Base-by-base conservation (phyloP, 208 protist genomes). In the Trypanosoma melophagium region DNA sequence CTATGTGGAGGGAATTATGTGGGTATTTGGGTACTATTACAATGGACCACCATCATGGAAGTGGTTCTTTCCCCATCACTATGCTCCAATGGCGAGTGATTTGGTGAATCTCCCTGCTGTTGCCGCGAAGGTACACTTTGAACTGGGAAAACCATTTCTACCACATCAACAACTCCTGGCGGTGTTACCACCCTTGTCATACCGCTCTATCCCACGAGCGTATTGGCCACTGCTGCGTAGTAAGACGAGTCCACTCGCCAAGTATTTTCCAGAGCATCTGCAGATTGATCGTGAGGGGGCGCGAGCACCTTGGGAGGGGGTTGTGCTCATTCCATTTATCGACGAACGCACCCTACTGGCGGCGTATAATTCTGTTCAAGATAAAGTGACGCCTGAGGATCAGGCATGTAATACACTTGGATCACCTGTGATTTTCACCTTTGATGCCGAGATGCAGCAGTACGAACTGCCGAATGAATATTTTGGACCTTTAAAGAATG, bases 131-230 rank as follows among this genome's bases (percentile, higher is more conserved):
- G 77, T 92, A 0, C 57, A 77, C 14, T 96, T 97, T 69, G 77
- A 87, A 16, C 56, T 75, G 0, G 90, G 89, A 59, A 72, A 83
- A 79, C 90, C 90, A 22, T 96, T 97, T 74, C 68, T 92, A 8
- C 93, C 90, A 0, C 90, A 96, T 67, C 88, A 97, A 77, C 99
- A 99, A 90, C 89, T 99, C 42, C 90, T 99, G 58, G 90, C 94
- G 38, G 98, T 99, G 50, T 76, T 99, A n/a, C 98, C 98, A 40
- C 87, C 94, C 14, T 89, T 93, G 85, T 96, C 90, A 28, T 95
- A 95, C 80, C 78, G 87, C 60, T 94, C 77, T 49, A 87, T 97
- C 56, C 90, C 93, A 14, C 80, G 80, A 62, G 87, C 89, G 49
- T 96, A 95, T 80, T 94, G 89, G 87, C 83, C 87, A n/a, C 74